A percentile compares a stretch with the other conserved stretches of the same genome.
Evolutionary conservation across 352 stramenopile genomes (phyloP).

Genomic region (Phytophthora pinifolia): DNA sequence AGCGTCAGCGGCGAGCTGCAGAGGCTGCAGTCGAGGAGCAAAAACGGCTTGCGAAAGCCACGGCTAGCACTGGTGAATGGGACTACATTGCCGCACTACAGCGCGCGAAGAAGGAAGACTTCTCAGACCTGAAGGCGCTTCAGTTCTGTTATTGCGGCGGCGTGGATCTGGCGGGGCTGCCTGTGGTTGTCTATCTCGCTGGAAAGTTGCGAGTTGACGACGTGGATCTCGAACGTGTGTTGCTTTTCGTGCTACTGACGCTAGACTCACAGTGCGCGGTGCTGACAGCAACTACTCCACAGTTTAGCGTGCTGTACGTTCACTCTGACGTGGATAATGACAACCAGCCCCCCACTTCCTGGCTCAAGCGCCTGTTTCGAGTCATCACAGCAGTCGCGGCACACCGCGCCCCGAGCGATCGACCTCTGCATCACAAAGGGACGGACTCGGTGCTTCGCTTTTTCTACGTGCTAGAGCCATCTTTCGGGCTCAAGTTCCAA

Average conservation of each 20-base stretch:
- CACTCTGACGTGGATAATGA: conserved; percentile 45
- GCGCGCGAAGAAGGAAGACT: conserved; percentile 50
- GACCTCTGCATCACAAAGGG: conserved; percentile 24
- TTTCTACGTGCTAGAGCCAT: conserved; percentile 81
- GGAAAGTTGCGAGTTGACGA: conserved; percentile 44
- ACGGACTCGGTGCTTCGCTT: conserved; percentile 53
- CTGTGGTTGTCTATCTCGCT: conserved; percentile 73
- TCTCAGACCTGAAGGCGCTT: conserved; percentile 52
- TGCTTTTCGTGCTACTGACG: conserved; percentile 70
- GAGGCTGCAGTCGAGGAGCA: conserved; percentile 23
- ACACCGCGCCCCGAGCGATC: conserved; percentile 16
- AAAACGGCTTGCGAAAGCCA: conserved; percentile 21
- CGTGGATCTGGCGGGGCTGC: conserved; percentile 62
- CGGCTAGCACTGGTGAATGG: conserved; percentile 19
- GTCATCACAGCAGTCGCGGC: conserved; percentile 45
- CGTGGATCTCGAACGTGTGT: conserved; percentile 65
- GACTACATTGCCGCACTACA: conserved; percentile 48
- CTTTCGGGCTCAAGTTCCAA: conserved; percentile 72
- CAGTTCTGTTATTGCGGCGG: conserved; percentile 71
- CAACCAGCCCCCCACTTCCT: conserved; percentile 58
- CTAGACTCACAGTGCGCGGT: conserved; percentile 44
- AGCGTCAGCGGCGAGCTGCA: conserved; percentile 34
- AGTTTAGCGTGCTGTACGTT: conserved; percentile 76
- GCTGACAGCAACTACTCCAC: conserved; percentile 40
- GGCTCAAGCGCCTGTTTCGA: conserved; percentile 70